Conservation (phyloP, 345 rosid species). For the Dipteronia sinensis region DNA sequence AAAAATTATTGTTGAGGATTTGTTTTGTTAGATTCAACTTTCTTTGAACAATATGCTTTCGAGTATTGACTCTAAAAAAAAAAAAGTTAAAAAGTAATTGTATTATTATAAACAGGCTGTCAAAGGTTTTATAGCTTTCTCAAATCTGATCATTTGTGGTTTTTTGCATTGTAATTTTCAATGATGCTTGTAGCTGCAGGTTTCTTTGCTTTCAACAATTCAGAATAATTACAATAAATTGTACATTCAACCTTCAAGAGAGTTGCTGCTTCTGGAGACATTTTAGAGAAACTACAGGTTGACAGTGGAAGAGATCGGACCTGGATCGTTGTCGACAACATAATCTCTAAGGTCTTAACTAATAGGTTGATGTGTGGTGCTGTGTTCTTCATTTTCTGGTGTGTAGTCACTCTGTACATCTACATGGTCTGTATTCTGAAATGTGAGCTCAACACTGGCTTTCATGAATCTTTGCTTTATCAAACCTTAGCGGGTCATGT, state of each 20-base stretch:
- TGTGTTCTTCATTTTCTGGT: too few relatives aligned
- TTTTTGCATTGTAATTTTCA: background rate
- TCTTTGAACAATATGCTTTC: background rate
- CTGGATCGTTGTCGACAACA: too few relatives aligned
- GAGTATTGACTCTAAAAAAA: background rate
- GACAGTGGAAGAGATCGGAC: too few relatives aligned
- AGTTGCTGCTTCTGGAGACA: background rate
- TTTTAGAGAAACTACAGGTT: too few relatives aligned
- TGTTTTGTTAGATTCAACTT: background rate
- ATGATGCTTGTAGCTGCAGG: background rate
- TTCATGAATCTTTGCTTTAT: background rate
- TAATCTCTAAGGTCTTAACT: too few relatives aligned
- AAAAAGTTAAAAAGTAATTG: too few relatives aligned
- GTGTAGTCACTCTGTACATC: too few relatives aligned
- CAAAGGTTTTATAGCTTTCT: background rate
- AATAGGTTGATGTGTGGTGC: too few relatives aligned
- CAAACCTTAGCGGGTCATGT: background rate
- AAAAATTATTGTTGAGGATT: background rate
- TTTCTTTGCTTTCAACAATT: background rate
- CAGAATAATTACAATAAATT: too few relatives aligned
- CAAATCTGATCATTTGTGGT: background rate
- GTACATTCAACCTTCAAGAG: background rate
- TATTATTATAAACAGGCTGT: too few relatives aligned
- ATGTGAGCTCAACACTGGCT: too few relatives aligned
- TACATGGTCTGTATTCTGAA: too few relatives aligned